Evolutionary conservation across 192 early-diverging fungal species (phyloP), one percentile per base, ranked within the genome.

Genomic region (Coemansia asiatica): DNA sequence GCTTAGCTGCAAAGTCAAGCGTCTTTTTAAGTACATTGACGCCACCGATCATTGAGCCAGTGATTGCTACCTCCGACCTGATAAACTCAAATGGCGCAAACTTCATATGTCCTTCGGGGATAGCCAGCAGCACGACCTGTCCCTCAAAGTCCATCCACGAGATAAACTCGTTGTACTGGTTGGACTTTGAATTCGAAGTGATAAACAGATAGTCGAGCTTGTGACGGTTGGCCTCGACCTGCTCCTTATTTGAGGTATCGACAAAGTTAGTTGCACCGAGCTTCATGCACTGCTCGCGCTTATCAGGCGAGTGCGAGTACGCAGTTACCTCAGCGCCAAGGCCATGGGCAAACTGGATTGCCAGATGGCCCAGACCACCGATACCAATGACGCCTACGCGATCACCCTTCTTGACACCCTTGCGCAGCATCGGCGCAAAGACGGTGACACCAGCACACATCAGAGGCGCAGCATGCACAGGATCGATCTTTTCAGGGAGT

Each of bases 401-500:
- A 18, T 78, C 81, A 12, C 89, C 90, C 7, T 86, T 80, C 46
- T 79, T 85, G 22, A 90, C 69, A 13, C 81, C 74, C 61, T 86
- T 80, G 27, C 83, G 84, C 21, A 85, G 74, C 44, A 95, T 74
- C 2, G 92, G 87, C 18, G 81, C 76, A 71, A 87, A 95, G 7
- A 92, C 87, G 12, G 94, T 90, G 6, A 86, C 81, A 15, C 94
- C 94, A 15, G 94, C 92, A 68, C 94, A 94, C 71, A 94, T 84
- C 55, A 95, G 61, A 4, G 92, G 89, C 1, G 86, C 87, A 1
- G 87, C 89, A 61, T 87, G 79, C n/a, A 80, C 70, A 6, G 84
- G 75, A 7, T 80, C 82, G 21, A 87, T 81, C 12, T 25, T 46
- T 4, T 65, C 75, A 1, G 87, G 86, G 31, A 87, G 83, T 78